Base-by-base conservation (phyloP, 192 early-diverging fungal species). In the Backusella liffmaniae region DNA sequence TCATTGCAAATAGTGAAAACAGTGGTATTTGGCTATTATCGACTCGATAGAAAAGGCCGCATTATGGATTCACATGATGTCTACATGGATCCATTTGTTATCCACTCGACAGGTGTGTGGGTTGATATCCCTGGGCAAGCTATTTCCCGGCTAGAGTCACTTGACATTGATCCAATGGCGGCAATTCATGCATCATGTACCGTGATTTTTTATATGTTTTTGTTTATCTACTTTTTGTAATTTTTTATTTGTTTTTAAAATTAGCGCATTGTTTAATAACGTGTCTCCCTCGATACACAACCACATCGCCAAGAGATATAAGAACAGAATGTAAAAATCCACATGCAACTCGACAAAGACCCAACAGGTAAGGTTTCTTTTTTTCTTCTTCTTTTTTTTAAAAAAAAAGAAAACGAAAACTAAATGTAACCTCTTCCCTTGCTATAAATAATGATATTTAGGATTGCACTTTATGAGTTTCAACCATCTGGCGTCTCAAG, bases 1-100 rank as follows among this genome's bases (percentile, higher is more conserved):
- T 15, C 32, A 32, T 67, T 39, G 13, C 41, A 39, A 21, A 53
- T 75, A 87, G 85, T 88, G n/a, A 76, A 79, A n/a, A 86, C 88
- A 18, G 77, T 78, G 5, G 87, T 87, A 1, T 90, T 86, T 67
- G 90, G 90, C 3, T 91, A 90, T 74, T 85, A 81, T 75, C 86
- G 87, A 67, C 41, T 90, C 15, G 80, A 90, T 34, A 76, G 53
- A 46, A 77, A 81, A 12, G 82, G 78, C 26, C 81, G 80, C 30
- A 77, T 84, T 36, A 23, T 90, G 0, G 89, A 90, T 67, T 73
- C 84, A 5, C 78, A 88, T 1, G 86, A 85, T 34, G 86, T 85
- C 2, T 81, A 84, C 39, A 90, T 84, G 74, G 82, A 84, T 37
- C 87, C 87, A 0, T 68, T 89, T 46, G 46, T 83, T 32, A 80